phyloP scores from a whole-genome alignment of 2,329 filamentous ascomycete genomes.

The Colletotrichum agaves region DNA sequence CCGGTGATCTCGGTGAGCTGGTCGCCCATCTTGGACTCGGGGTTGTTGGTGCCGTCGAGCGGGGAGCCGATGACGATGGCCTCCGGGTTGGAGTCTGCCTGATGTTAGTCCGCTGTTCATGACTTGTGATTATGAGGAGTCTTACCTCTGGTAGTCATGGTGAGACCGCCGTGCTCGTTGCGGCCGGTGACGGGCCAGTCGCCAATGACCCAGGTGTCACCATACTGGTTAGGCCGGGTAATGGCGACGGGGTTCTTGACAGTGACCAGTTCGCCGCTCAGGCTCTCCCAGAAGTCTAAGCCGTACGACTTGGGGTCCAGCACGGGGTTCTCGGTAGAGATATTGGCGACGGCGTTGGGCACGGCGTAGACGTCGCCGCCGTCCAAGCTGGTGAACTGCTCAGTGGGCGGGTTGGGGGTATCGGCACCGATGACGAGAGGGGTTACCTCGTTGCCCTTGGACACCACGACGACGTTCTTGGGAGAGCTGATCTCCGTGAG shows the following conservation, averaged over 20 bases:
- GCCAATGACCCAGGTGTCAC: slow-evolving; percentile 76
- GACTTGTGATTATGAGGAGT: no score
- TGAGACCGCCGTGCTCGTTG: slow-evolving; percentile 73
- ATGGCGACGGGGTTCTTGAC: slow-evolving; percentile 67
- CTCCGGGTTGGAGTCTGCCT: slow-evolving; percentile 74
- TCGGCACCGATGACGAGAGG: slow-evolving; percentile 71
- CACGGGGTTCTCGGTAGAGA: slow-evolving; percentile 69
- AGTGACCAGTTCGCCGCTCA: slow-evolving; percentile 75
- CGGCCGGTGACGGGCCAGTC: slow-evolving; percentile 71
- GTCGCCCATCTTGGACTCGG: slow-evolving; percentile 73
- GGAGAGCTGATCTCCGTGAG: slow-evolving; percentile 72
- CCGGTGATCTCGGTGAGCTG: slow-evolving; percentile 73
- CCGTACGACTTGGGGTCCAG: slow-evolving; percentile 71
- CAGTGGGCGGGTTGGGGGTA: slow-evolving; percentile 66
- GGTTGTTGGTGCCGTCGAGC: slow-evolving; percentile 72
- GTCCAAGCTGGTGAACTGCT: slow-evolving; percentile 71
- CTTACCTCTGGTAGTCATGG: slow-evolving; percentile 65
- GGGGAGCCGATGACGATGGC: slow-evolving; percentile 72
- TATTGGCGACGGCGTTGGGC: slow-evolving; percentile 68
- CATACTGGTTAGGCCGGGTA: slow-evolving; percentile 70
- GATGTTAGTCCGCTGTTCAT: not conserved
- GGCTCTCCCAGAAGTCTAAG: slow-evolving; percentile 79
- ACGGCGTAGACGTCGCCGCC: slow-evolving; percentile 72
- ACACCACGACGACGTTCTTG: slow-evolving; percentile 62
- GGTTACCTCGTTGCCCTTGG: slow-evolving; percentile 62